These are phyloP conservation scores for Candolleomyces eurysporus DNA, from an alignment of 768 basidiomycete genomes.

Conservation along the genomic window DNA sequence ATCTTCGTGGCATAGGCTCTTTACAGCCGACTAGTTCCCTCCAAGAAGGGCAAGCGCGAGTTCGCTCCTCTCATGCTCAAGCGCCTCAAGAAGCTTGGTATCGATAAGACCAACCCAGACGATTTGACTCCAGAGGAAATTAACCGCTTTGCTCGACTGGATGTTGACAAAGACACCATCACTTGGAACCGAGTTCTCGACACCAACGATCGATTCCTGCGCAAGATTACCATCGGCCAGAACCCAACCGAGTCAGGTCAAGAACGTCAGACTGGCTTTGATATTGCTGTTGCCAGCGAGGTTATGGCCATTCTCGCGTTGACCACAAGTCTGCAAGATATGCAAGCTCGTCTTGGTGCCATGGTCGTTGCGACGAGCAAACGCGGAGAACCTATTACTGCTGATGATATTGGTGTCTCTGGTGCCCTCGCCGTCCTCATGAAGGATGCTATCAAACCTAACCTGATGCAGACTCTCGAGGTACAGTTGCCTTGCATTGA, in stretches of 20 bases:
- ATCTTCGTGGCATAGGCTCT: conserved; percentile 35
- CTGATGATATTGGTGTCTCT: conserved; percentile 93
- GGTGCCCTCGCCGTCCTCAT: conserved; percentile 95
- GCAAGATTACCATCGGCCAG: conserved; percentile 91
- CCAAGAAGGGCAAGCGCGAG: conserved; percentile 90
- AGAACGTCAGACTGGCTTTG: conserved; percentile 88
- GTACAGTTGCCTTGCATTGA: conserved; percentile 27
- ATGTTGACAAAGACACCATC: conserved; percentile 87
- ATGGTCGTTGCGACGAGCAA: conserved; percentile 98
- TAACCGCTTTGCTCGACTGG: conserved; percentile 84
- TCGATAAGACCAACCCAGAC: conserved; percentile 90
- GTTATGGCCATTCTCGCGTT: conserved; percentile 97
- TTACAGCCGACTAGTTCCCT: conserved; percentile 87
- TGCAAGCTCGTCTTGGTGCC: conserved; percentile 87
- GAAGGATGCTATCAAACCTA: conserved; percentile 99
- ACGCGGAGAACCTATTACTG: conserved; percentile 87
- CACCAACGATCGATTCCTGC: conserved; percentile 95
- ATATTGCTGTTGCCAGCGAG: conserved; percentile 96
- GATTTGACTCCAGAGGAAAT: conserved; percentile 93
- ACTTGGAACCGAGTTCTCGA: conserved; percentile 99
- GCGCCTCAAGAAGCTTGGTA: conserved; percentile 91
- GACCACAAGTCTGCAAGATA: conserved; percentile 83
- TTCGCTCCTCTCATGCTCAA: conserved; percentile 97
- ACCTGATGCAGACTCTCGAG: conserved; percentile 97
- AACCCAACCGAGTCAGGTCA: conserved; percentile 87